phyloP scores from a whole-genome alignment of 148 eudicot genomes.

The Chenopodium suecicum region DNA sequence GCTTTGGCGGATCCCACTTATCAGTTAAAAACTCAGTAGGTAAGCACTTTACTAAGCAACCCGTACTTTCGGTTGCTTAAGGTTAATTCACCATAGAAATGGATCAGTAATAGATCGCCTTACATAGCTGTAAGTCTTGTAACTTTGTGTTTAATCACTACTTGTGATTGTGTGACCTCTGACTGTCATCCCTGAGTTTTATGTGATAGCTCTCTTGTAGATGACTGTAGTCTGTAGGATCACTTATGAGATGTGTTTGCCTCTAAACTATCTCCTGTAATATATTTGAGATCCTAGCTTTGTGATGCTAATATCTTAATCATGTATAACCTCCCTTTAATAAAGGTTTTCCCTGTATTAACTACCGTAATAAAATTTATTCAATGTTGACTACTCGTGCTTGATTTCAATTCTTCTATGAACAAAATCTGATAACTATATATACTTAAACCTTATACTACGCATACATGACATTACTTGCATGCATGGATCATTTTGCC shows the following conservation, averaged over 20 bases:
- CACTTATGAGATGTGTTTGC: constrained; percentile 1
- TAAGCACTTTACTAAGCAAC: constrained; percentile 24
- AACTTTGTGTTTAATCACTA: constrained; percentile 20
- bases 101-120: background rate
- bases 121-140: constrained; percentile 13
- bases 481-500: no score
- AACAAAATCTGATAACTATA: no score
- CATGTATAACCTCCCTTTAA: background rate
- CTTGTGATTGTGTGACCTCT: constrained; percentile 23
- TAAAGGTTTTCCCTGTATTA: background rate
- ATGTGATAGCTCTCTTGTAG: constrained; percentile 22
- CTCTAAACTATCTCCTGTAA: constrained; percentile 16
- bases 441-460: no score
- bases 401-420: no score
- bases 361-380: background rate
- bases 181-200: background rate
- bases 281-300: constrained; percentile 8
- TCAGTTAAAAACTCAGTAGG: constrained; percentile 19
- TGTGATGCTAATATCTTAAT: background rate
- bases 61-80: constrained; percentile 14
- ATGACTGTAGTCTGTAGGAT: constrained; percentile 15
- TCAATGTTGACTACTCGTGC: background rate
- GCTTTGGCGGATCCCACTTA: constrained; percentile 57
- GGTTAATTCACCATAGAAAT: background rate
- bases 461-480: no score